Conservation (phyloP, 129 eudicot species). For the Cynara cardunculus region DNA sequence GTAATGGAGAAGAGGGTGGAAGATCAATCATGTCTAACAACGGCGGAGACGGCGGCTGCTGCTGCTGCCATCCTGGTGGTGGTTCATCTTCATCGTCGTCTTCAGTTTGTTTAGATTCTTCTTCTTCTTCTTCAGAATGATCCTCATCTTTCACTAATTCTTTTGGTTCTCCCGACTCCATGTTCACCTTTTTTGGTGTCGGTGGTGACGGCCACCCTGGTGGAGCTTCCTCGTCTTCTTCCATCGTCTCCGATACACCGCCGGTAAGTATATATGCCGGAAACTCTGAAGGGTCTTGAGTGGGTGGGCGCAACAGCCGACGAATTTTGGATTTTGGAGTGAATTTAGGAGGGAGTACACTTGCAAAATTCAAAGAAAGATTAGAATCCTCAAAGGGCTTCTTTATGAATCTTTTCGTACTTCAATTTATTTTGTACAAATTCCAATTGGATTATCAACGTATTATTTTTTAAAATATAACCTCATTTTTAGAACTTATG, state of each 20-base stretch:
- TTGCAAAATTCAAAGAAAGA: background rate
- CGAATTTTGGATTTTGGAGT: background rate
- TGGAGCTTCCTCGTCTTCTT: conserved; percentile 43
- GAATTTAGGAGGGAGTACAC: conserved; percentile 5
- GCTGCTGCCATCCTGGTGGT: conserved; percentile 14
- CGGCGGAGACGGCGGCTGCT: conserved; percentile 12
- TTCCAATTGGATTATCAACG: too few relatives aligned
- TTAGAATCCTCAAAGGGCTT: background rate
- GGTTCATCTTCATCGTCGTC: conserved; percentile 16
- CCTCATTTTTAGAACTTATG: too few relatives aligned
- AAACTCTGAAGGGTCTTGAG: background rate
- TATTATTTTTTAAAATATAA: too few relatives aligned
- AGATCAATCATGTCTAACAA: conserved; percentile 20
- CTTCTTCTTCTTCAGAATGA: conserved; percentile 21
- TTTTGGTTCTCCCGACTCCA: conserved; percentile 2
- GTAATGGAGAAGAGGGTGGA: conserved; percentile 27
- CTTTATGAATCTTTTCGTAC: too few relatives aligned
- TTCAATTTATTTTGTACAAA: too few relatives aligned
- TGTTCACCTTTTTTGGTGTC: conserved; percentile 6
- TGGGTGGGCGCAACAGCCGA: background rate
- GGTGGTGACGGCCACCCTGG: conserved; percentile 36
- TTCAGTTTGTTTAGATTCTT: background rate
- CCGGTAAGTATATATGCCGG: background rate
- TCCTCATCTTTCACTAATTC: background rate
- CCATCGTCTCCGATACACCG: conserved; percentile 4